Base-by-base conservation (phyloP, 805 yeast species). In the Saccharomyces paradoxus region DNA sequence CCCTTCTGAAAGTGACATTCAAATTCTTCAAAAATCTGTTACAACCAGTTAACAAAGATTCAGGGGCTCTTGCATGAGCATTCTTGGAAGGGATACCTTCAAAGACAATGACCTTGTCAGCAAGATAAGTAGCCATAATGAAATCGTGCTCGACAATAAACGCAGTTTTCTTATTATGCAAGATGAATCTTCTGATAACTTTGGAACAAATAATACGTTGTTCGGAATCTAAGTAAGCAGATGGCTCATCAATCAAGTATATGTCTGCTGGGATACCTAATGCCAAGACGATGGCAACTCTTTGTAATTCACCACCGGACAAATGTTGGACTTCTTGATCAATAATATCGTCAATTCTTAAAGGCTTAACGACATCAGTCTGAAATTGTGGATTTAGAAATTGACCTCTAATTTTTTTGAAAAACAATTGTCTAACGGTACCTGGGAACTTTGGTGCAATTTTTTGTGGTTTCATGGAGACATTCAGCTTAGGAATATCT, bases 61-160 rank as follows among this genome's bases (percentile, higher is more conserved):
- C 97, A 53, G 99, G 97, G 52, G 87, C 74, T 69, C 84, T 86
- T 44, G 99, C 98, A 62, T 74, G 71, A 32, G 99, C 92, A 62
- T 84, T 78, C 70, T 81, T 80, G 28, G 98, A 89, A 53, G 99
- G 98, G 60, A 75, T 67, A 74, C 99, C 99, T 74, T 94, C 99
- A 68, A 92, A 94, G 55, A 94, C 98, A 81, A 94, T 92, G 66
- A 94, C 99, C 70, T 96, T 83, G 76, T 94, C 99, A 60, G 99
- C 99, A 79, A 94, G 81, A 73, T 94, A 94, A 17, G 99, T 94
- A 61, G 99, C 98, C 99, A 94, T 94, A 78, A 94, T 94, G 82
- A 94, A 94, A 82, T 94, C 99, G 84, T 94, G 99, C 85, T 94
- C 99, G 56, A 94, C 99, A 66, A 94, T 80, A 73, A 94, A 94